A percentile compares a stretch with the other conserved stretches of the same genome.
These are phyloP conservation scores for Colletotrichum trifolii DNA, from an alignment of 2,329 filamentous ascomycete genomes.

Conservation along the genomic window DNA sequence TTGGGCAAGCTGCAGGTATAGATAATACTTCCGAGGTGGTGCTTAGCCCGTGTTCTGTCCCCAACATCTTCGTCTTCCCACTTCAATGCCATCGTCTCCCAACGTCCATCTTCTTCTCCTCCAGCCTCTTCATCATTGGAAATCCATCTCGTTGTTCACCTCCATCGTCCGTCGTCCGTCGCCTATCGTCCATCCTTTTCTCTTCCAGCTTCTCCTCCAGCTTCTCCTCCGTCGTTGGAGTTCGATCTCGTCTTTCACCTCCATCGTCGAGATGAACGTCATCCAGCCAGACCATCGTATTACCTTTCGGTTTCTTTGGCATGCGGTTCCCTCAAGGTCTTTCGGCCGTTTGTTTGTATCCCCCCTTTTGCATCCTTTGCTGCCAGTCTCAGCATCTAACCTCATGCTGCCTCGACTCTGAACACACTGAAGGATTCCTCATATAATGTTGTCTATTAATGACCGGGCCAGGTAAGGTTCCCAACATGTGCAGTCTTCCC, in stretches of 20 bases:
- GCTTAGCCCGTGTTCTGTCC: not conserved
- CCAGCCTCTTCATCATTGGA: no score
- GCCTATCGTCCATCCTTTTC: no score
- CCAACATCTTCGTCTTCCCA: constrained; percentile 5
- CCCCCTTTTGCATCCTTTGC: not conserved
- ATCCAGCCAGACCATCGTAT: not conserved
- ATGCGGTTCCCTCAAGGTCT: not conserved
- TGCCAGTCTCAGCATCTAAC: not conserved
- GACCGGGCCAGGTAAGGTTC: not conserved
- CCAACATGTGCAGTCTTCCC: not conserved
- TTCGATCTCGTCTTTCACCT: not conserved
- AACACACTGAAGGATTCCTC: not conserved
- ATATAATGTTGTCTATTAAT: not conserved
- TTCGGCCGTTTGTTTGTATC: not conserved
- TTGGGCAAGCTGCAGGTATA: not conserved
- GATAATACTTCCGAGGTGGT: not conserved
- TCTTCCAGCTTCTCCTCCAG: not conserved
- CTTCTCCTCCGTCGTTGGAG: not conserved
- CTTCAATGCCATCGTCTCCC: not conserved
- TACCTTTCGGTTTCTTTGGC: constrained; percentile 1
- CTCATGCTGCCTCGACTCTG: no score
- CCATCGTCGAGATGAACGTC: constrained; percentile 1
- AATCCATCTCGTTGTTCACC: no score
- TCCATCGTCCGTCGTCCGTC: no score
- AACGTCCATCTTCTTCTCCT: not conserved